phyloP scores from a whole-genome alignment of 2,329 filamentous ascomycete genomes.

The Fusarium sulawesiense region DNA sequence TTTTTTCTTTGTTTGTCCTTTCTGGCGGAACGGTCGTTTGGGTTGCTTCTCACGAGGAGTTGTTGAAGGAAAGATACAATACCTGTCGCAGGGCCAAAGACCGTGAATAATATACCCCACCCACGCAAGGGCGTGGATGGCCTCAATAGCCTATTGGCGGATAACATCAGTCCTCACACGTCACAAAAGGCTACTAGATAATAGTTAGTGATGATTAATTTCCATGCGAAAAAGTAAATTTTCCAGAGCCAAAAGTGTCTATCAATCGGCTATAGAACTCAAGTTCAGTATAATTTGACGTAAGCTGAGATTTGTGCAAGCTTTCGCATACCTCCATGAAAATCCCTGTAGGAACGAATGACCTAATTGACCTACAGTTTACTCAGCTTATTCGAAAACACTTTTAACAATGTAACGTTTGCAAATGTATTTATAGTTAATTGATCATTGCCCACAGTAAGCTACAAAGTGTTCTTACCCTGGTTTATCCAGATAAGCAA shows the following conservation, averaged over 20 bases:
- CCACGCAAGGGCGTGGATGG: conserved; percentile 21
- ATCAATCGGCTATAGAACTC: not conserved
- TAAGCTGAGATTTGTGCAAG: not conserved
- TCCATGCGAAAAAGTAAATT: too few species aligned
- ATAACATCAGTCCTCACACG: too few species aligned
- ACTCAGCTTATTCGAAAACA: not conserved
- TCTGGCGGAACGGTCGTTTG: not conserved
- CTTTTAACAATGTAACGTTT: not conserved
- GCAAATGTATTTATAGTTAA: not conserved
- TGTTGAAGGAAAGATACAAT: not conserved
- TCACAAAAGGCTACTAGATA: not conserved
- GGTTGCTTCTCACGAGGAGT: not conserved
- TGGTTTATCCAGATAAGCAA: not conserved
- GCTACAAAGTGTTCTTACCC: not conserved
- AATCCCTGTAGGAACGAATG: not conserved
- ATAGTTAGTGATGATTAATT: not conserved
- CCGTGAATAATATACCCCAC: conserved; percentile 12
- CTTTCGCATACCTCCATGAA: not conserved
- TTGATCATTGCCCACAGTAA: not conserved
- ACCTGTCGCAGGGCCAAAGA: too few species aligned
- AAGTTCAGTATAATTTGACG: not conserved
- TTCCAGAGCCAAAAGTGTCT: not conserved
- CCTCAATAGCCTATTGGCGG: not conserved
- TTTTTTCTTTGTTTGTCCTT: too few species aligned
- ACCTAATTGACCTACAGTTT: not conserved